A percentile compares a stretch with the other conserved stretches of the same genome.
These are phyloP conservation scores for Naganishia friedmannii DNA, from an alignment of 768 basidiomycete species.

Conservation along the genomic window DNA sequence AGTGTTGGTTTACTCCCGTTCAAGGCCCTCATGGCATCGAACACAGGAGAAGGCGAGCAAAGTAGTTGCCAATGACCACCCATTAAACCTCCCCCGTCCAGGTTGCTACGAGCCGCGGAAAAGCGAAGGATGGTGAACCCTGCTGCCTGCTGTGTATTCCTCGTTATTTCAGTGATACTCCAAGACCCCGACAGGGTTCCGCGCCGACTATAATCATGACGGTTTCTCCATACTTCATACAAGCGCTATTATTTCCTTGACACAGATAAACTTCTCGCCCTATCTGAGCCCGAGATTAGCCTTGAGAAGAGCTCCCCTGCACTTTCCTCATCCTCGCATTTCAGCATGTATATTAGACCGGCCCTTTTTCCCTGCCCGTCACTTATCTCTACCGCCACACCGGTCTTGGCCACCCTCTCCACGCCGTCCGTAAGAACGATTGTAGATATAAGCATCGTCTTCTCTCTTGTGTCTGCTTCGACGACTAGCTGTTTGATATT, in stretches of 20 bases:
- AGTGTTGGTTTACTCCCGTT: conserved; percentile 20
- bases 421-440: conserved; percentile 95
- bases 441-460: conserved; percentile 79
- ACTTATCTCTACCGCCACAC: conserved; percentile 91
- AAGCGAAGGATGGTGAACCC: neutral
- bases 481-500: conserved; percentile 96
- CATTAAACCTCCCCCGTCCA: neutral
- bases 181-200: too few species aligned
- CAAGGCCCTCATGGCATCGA: conserved; percentile 14
- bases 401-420: conserved; percentile 97
- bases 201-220: neutral
- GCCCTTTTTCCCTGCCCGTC: conserved; percentile 78
- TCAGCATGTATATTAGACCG: conserved; percentile 95
- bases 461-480: conserved; percentile 71
- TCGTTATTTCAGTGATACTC: too few species aligned
- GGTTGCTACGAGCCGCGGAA: neutral
- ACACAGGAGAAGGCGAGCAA: conserved; percentile 3
- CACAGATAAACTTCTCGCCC: conserved; percentile 15
- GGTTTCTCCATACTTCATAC: neutral
- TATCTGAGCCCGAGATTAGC: conserved; percentile 65
- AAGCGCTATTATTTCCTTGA: conserved; percentile 3
- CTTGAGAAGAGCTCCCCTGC: conserved; percentile 81
- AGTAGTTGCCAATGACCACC: neutral
- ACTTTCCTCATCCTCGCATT: conserved; percentile 80
- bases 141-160: neutral